These are phyloP conservation scores for Pilasporangium apinafurcum DNA, from an alignment of 352 stramenopile species.

Conservation along the genomic window DNA sequence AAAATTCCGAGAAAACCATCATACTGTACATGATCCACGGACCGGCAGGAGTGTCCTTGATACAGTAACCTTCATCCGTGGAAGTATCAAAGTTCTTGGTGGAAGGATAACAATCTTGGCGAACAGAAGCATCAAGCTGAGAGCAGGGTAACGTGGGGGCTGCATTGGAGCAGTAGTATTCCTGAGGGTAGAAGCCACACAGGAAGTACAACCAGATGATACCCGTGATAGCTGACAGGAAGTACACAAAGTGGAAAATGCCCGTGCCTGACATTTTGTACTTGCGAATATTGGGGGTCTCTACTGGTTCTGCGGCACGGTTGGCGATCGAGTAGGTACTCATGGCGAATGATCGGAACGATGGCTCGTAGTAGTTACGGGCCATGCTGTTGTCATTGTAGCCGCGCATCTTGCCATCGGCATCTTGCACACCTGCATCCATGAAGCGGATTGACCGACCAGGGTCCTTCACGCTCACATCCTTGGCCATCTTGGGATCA, in stretches of 20 bases:
- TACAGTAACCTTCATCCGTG: slow-evolving; percentile 74
- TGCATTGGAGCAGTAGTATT: slow-evolving; percentile 70
- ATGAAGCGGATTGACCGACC: slow-evolving; percentile 84
- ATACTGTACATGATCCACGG: slow-evolving; percentile 83
- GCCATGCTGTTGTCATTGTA: slow-evolving; percentile 76
- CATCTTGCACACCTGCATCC: slow-evolving; percentile 78
- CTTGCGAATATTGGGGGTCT: slow-evolving; percentile 88
- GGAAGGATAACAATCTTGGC: slow-evolving; percentile 48
- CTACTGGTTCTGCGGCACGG: slow-evolving; percentile 75
- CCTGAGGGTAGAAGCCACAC: slow-evolving; percentile 75
- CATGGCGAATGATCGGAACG: slow-evolving; percentile 88
- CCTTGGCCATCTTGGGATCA: slow-evolving; percentile 77
- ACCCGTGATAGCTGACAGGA: slow-evolving; percentile 52
- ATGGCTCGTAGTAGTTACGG: slow-evolving; percentile 82
- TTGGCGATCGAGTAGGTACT: slow-evolving; percentile 87
- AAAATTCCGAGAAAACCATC: slow-evolving; percentile 83
- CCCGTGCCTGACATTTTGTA: slow-evolving; percentile 86
- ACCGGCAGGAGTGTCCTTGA: slow-evolving; percentile 49
- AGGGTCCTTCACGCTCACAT: slow-evolving; percentile 68
- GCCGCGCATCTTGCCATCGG: slow-evolving; percentile 74
- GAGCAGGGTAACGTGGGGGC: slow-evolving; percentile 67
- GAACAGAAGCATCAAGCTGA: slow-evolving; percentile 41
- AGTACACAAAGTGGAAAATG: slow-evolving; percentile 87
- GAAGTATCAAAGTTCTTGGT: slow-evolving; percentile 63
- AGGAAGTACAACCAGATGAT: slow-evolving; percentile 80